A percentile compares a stretch with the other conserved stretches of the same genome.
phyloP scores from a whole-genome alignment of 495 filamentous ascomycete genomes.

The Rhizodiscina lignyota region DNA sequence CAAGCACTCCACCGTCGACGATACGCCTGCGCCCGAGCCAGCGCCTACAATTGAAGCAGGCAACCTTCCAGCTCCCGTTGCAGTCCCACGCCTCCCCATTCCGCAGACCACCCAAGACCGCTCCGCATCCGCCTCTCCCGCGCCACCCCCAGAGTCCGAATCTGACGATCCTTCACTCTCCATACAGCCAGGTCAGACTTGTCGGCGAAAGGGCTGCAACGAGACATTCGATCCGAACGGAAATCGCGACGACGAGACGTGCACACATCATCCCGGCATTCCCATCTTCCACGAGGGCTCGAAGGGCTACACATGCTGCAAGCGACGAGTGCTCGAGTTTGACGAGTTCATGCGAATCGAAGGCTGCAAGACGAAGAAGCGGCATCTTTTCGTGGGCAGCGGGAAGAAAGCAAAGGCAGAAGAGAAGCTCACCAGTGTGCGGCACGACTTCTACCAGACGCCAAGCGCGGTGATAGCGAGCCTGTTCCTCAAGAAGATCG shows the following conservation, averaged over 20 bases:
- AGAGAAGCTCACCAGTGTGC: slow-evolving; percentile 10
- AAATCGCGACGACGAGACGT: slow-evolving; percentile 55
- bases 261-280: slow-evolving; percentile 68
- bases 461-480: slow-evolving; percentile 69
- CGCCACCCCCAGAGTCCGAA: slow-evolving; percentile 62
- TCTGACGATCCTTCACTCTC: slow-evolving; percentile 62
- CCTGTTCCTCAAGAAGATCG: slow-evolving; percentile 93
- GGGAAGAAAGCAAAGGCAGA: slow-evolving; percentile 34
- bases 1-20: slow-evolving; percentile 77
- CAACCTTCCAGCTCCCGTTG: slow-evolving; percentile 29
- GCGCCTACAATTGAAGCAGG: too few relatives aligned
- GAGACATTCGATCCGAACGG: slow-evolving; percentile 39
- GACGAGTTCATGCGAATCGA: slow-evolving; percentile 94
- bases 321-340: slow-evolving; percentile 86
- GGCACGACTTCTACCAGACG: slow-evolving; percentile 94
- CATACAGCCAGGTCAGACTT: slow-evolving; percentile 55
- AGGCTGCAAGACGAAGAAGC: slow-evolving; percentile 66
- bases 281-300: slow-evolving; percentile 94
- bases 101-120: slow-evolving; percentile 4
- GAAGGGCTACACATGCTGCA: slow-evolving; percentile 96
- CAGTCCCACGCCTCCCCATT: slow-evolving; percentile 2
- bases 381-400: slow-evolving; percentile 76
- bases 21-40: slow-evolving; percentile 41
- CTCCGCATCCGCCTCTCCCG: slow-evolving; percentile 44
- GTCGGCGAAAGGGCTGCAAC: slow-evolving; percentile 62